Base-by-base conservation (phyloP, 169 alveolate species). In the Toxoplasma gondii region DNA sequence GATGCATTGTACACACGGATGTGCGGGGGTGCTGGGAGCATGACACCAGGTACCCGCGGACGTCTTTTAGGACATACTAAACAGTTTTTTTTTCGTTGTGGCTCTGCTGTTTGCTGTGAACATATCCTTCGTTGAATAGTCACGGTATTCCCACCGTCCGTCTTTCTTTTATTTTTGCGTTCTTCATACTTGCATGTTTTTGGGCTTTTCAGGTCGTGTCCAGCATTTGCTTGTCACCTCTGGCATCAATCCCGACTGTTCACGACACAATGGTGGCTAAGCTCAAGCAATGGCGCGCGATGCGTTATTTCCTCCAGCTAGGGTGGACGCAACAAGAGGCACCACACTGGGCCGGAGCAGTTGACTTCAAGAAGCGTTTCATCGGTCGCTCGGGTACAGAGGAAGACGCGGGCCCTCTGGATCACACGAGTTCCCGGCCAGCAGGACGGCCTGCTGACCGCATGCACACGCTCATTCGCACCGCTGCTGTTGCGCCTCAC, bases 241-340 rank as follows among this genome's bases (percentile, higher is more conserved):
- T 84, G n/a, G 49, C 87, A 19, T 84, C 95, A 10, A 82, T 92
- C 44, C 36, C 69, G 78, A 36, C 24, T 1, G 92, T 92, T 1
- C 53, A 54, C 38, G 49, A 83, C 88, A 92, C 95, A 17, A 31
- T 92, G 43, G 67, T 69, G 82, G 4, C 53, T 36, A 92, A 92
- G 88, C 44, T 86, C 92, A 53, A 45, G 64, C 95, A 92, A 53
- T 92, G 95, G 95, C 22, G 74, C 39, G 92, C 92, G 36, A 74
- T 88, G 88, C 67, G 82, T 5, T 70, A 88, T 16, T 19, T 92
- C 41, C 58, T 92, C 45, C 92, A 80, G 29, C 86, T 88, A 0
- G 81, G 54, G 34, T 92, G 92, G 88, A 58, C 91, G 43, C 54
- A 45, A 44, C 81, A 53, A 54, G 95, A 92, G 74, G 78, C 53